Evolutionary conservation across 306 rosid genomes (phyloP).

Genomic region (Leucaena leucocephala): DNA sequence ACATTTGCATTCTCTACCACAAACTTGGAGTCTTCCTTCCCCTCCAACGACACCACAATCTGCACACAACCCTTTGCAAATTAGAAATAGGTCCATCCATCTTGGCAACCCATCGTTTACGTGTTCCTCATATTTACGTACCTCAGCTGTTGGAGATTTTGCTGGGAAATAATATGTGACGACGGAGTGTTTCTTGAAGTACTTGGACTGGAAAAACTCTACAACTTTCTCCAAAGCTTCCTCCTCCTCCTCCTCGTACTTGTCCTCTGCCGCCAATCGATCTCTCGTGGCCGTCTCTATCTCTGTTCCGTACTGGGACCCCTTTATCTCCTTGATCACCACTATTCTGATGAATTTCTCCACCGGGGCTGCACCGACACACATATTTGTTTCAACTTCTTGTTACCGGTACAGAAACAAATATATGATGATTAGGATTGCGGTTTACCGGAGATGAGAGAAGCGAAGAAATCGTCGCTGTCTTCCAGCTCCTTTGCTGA

Average conservation of each 20-base stretch:
- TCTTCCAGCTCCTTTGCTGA: constrained; percentile 61
- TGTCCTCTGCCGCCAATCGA: constrained; percentile 88
- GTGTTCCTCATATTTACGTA: constrained; percentile 29
- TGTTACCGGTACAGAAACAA: no score
- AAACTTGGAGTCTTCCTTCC: constrained; percentile 70
- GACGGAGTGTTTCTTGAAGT: constrained; percentile 68
- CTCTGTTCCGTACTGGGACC: constrained; percentile 91
- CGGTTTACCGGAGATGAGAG: constrained; percentile 67
- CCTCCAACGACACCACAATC: constrained; percentile 70
- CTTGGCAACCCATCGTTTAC: neutral
- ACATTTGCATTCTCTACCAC: constrained; percentile 80
- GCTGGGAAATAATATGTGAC: constrained; percentile 73
- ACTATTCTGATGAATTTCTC: constrained; percentile 77
- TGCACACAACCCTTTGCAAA: constrained; percentile 29
- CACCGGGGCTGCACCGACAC: constrained; percentile 63
- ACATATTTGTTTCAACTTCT: neutral
- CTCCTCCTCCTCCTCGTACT: constrained; percentile 95
- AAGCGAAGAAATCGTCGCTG: constrained; percentile 83
- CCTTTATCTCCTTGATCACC: constrained; percentile 95
- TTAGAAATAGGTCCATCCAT: neutral
- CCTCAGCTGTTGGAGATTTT: constrained; percentile 71
- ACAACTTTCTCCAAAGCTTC: constrained; percentile 73
- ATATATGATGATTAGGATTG: neutral
- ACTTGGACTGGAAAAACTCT: constrained; percentile 80
- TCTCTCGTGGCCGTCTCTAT: constrained; percentile 93